Percentiles rank a stretch among this genome's conserved stretches.
Evolutionary conservation across 2,329 filamentous ascomycete species (phyloP).

Genomic region (Didymella glomerata): DNA sequence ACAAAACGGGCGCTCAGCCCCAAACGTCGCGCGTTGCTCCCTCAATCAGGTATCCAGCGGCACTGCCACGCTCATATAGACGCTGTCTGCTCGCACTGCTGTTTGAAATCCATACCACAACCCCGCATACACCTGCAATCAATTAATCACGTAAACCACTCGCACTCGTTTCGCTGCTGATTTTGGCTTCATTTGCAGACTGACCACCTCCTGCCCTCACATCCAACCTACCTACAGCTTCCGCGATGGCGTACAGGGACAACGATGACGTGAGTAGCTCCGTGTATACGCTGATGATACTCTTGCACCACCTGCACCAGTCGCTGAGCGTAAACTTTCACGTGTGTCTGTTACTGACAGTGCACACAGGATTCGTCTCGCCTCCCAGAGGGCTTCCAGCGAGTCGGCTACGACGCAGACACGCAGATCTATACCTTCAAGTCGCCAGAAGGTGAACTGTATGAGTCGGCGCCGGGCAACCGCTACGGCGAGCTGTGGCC

Average conservation of each 20-base stretch:
- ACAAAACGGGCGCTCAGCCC: constrained; percentile 4
- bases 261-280: constrained; percentile 15
- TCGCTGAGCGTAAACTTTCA: background rate
- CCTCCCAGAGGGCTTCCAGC: constrained; percentile 63
- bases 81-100: background rate
- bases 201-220: constrained; percentile 9
- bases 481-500: constrained; percentile 58
- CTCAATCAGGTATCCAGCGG: constrained; percentile 1
- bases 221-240: background rate
- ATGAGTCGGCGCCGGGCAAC: constrained; percentile 61
- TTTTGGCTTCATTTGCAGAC: constrained; percentile 13
- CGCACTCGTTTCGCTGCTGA: background rate
- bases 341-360: background rate
- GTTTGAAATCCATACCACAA: background rate
- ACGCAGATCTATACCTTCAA: constrained; percentile 63
- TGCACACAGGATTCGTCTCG: constrained; percentile 57
- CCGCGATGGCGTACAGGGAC: constrained; percentile 18
- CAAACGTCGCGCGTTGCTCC: constrained; percentile 7
- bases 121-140: background rate
- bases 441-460: constrained; percentile 59
- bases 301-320: background rate
- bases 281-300: background rate
- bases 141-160: background rate
- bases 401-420: constrained; percentile 66
- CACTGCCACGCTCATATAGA: constrained; percentile 13